These are phyloP conservation scores for Ophiocordyceps camponoti-rufipedis DNA, from an alignment of 2,329 filamentous ascomycete genomes.

Conservation along the genomic window DNA sequence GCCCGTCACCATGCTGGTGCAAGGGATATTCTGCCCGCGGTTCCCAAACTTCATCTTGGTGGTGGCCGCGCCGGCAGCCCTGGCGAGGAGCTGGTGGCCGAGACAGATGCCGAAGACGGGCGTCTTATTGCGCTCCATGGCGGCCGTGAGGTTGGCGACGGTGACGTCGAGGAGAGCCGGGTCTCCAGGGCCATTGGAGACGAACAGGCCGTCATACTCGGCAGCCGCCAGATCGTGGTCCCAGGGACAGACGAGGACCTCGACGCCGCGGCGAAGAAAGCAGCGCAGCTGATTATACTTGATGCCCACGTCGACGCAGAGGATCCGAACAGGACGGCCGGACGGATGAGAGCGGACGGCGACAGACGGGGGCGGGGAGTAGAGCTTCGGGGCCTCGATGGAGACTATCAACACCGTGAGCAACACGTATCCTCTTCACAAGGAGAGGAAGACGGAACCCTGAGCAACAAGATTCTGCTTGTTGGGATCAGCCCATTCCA, in stretches of 20 bases:
- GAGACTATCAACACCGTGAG: conserved; percentile 46
- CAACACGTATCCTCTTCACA: background rate
- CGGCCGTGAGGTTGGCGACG: conserved; percentile 58
- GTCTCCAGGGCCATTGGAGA: conserved; percentile 95
- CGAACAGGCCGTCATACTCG: conserved; percentile 89
- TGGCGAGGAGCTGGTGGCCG: conserved; percentile 81
- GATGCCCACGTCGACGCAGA: conserved; percentile 92
- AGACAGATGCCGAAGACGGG: conserved; percentile 95
- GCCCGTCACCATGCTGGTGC: conserved; percentile 86
- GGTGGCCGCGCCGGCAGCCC: conserved; percentile 71
- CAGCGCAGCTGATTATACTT: conserved; percentile 97
- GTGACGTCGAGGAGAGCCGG: conserved; percentile 70
- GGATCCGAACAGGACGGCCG: conserved; percentile 67
- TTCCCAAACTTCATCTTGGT: conserved; percentile 99
- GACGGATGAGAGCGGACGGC: conserved; percentile 73
- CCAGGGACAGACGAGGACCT: conserved; percentile 91
- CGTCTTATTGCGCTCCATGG: conserved; percentile 60
- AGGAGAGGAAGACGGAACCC: conserved; percentile 41
- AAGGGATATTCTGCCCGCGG: conserved; percentile 95
- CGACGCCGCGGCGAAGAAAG: conserved; percentile 76
- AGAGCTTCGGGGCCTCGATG: conserved; percentile 69
- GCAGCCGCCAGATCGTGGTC: conserved; percentile 80
- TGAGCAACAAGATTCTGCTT: conserved; percentile 81
- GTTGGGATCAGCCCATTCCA: conserved; percentile 88
- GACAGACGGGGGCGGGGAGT: conserved; percentile 52